phyloP scores from a whole-genome alignment of 108 stramenopile species.

The Fragilaria crotonensis region DNA sequence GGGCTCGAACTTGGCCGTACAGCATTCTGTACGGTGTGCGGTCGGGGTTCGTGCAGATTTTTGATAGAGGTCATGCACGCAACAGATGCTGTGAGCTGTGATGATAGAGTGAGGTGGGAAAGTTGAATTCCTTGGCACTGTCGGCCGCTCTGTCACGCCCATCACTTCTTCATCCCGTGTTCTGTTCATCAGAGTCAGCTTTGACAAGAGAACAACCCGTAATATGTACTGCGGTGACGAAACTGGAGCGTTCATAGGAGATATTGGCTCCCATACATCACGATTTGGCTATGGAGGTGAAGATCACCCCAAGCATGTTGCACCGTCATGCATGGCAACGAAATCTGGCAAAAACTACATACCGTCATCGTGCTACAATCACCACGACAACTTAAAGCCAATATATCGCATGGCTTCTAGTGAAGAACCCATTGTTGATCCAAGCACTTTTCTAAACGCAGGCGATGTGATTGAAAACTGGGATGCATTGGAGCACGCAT shows the following conservation, averaged over 20 bases:
- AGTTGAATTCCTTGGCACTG: no score
- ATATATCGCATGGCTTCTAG: conserved; percentile 1
- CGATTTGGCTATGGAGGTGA: conserved; percentile 89
- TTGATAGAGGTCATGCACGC: no score
- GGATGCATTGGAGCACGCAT: conserved; percentile 57
- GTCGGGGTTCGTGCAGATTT: no score
- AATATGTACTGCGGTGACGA: conserved; percentile 94
- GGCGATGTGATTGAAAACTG: conserved; percentile 57
- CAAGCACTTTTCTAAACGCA: conserved; percentile 32
- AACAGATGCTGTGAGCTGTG: no score
- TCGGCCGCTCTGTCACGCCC: no score
- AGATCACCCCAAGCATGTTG: conserved; percentile 68
- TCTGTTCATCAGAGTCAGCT: no score
- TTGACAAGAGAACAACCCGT: no score
- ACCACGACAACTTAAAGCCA: not conserved
- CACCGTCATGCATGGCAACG: conserved; percentile 33
- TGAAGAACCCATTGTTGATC: conserved; percentile 23
- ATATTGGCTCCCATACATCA: conserved; percentile 63
- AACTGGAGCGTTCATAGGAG: conserved; percentile 84
- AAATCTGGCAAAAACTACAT: not conserved
- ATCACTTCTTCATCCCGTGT: no score
- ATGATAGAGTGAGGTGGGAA: no score
- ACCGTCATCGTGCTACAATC: conserved; percentile 7
- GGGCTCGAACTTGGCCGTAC: no score
- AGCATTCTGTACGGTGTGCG: no score